A percentile compares a stretch with the other conserved stretches of the same genome.
Evolutionary conservation across 257 asterid species (phyloP).

Genomic region (Penstemon barbatus): DNA sequence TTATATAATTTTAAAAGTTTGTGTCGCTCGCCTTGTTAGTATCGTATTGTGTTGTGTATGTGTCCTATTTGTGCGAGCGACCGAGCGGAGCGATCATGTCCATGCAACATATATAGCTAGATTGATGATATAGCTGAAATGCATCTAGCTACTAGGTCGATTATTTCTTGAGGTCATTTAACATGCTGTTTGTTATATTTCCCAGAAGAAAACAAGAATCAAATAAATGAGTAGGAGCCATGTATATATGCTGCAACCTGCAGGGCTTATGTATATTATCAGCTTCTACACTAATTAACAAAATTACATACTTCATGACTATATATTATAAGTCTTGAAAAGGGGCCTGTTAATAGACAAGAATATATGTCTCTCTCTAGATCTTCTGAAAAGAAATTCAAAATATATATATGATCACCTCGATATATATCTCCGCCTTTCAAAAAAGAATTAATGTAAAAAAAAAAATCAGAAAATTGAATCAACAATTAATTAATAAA

Average conservation of each 20-base stretch:
- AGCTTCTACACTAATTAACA: constrained; percentile 33
- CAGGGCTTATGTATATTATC: constrained; percentile 16
- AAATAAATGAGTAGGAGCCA: background rate
- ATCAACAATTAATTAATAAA: constrained; percentile 25
- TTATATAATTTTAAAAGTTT: too few species aligned
- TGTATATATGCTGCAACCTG: constrained; percentile 21
- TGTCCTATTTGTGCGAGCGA: too few species aligned
- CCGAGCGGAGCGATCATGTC: too few species aligned
- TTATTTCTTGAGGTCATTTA: too few species aligned
- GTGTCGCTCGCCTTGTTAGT: too few species aligned
- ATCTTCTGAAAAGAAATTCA: constrained; percentile 39
- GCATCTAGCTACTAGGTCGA: too few species aligned
- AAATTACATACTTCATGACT: constrained; percentile 39
- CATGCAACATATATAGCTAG: too few species aligned
- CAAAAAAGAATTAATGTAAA: background rate
- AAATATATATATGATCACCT: constrained; percentile 23
- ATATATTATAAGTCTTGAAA: constrained; percentile 20
- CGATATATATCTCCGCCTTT: background rate
- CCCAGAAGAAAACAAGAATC: background rate
- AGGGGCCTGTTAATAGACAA: constrained; percentile 33
- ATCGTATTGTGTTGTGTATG: too few species aligned
- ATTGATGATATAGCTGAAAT: too few species aligned
- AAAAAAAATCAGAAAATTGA: background rate
- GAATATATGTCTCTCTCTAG: constrained; percentile 11
- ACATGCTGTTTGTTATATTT: background rate